Percentiles rank a stretch among this genome's conserved stretches.
Conservation (phyloP, 495 filamentous ascomycete genomes). For the Extremus antarcticus region DNA sequence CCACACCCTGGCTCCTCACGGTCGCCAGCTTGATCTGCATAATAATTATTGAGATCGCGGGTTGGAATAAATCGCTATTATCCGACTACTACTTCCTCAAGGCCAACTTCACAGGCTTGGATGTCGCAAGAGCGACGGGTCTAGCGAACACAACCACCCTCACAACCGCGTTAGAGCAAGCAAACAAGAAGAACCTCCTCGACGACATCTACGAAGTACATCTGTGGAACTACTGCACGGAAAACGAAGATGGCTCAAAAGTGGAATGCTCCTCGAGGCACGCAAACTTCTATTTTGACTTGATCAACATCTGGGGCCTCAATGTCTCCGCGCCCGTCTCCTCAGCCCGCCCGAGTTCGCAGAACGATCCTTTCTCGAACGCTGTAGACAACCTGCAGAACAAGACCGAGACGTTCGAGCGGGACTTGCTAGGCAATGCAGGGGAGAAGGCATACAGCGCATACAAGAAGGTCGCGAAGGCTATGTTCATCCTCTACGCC, state of each 20-base stretch:
- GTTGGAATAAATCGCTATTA: constrained; percentile 47
- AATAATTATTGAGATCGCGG: constrained; percentile 60
- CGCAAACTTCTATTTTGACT: constrained; percentile 68
- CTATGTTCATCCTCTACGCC: constrained; percentile 65
- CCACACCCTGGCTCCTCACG: constrained; percentile 54
- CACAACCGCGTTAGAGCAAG: constrained; percentile 14
- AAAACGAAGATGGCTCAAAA: constrained; percentile 38
- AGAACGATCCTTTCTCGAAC: constrained; percentile 29
- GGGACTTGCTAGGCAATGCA: constrained; percentile 40
- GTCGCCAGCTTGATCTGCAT: constrained; percentile 61
- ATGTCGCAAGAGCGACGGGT: constrained; percentile 7
- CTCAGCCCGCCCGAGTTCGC: constrained; percentile 17
- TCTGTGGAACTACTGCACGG: constrained; percentile 80
- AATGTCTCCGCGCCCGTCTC: constrained; percentile 27
- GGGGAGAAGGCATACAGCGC: constrained; percentile 49
- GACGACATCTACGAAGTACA: constrained; percentile 68
- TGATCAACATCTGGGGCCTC: constrained; percentile 50
- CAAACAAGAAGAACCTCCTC: constrained; percentile 42
- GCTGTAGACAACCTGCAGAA: constrained; percentile 26
- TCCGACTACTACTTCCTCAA: constrained; percentile 61
- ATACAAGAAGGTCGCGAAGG: constrained; percentile 63
- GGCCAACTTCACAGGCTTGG: constrained; percentile 23
- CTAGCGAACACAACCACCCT: constrained; percentile 7
- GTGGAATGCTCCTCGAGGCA: constrained; percentile 51
- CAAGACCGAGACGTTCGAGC: constrained; percentile 36